Evolutionary conservation across 2,329 filamentous ascomycete species (phyloP), one percentile per base, ranked within the genome.

Genomic region (Aspergillus unguis): DNA sequence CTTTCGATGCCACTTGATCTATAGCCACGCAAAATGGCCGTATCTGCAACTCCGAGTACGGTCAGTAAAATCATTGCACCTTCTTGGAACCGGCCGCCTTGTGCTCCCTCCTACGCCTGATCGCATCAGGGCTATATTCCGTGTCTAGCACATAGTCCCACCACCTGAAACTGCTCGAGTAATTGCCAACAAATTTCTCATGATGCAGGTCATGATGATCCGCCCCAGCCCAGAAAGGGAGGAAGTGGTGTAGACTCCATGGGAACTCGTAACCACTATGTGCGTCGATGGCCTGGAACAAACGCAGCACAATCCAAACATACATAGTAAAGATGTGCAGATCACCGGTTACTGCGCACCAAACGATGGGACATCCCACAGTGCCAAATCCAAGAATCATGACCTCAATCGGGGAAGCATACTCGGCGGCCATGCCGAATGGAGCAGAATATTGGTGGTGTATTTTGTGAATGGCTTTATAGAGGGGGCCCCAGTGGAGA

Each of bases 181-280:
- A 99, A 80, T 99, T 99, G 65, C 94, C 94, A 59, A 99, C 91
- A 77, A 99, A 99, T 71, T 91, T 90, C 80, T 99, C 94, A 77
- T 99, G 94, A 77, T 99, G 94, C 41, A 91, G 79, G 68, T 99
- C 94, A 77, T 99, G 94, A 77, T 97, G 92, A 65, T 95, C 86
- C 50, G 94, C 94, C 57, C 94, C 94, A 50, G 92, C 92, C 94
- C 94, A 99, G 83, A 99, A 92, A 33, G 94, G 94, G 47, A 99
- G 78, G 80, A 97, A 88, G 75, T 96, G 90, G 74, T 92, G 90
- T 75, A 99, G 77, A 68, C 87, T 92, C 91, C 92, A 99, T 56
- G 94, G 94, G 77, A 99, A 97, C 71, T 99, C 94, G 75, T 97
- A 99, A 59, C 94, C 94, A 66, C 88, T 94, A 80, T 99, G 94